phyloP scores from a whole-genome alignment of 2,329 filamentous ascomycete genomes.

The Lachnellula suecica region DNA sequence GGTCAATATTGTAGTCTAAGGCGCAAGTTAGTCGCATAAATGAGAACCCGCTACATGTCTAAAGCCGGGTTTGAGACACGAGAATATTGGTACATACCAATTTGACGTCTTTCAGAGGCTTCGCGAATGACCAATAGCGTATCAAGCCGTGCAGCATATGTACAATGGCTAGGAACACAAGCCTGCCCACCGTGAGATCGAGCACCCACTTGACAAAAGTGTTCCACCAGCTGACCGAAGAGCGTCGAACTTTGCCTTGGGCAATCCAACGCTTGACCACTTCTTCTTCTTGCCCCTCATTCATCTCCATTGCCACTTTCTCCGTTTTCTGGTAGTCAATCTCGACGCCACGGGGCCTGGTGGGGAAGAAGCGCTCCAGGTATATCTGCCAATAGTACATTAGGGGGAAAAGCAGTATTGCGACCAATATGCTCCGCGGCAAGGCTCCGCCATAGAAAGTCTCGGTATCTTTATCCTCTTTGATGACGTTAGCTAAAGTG shows the following conservation, averaged over 20 bases:
- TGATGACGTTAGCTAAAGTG: no score
- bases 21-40: neutral
- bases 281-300: conserved; percentile 3
- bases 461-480: neutral
- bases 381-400: conserved; percentile 5
- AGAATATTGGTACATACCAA: neutral
- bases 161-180: neutral
- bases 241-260: conserved; percentile 1
- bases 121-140: neutral
- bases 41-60: neutral
- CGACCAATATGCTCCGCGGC: conserved; percentile 2
- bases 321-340: conserved; percentile 1
- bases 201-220: conserved; percentile 7
- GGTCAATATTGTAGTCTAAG: neutral
- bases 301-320: neutral
- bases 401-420: neutral
- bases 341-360: neutral
- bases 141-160: neutral
- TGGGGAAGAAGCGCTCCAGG: conserved; percentile 4
- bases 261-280: conserved; percentile 8
- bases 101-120: neutral
- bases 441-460: neutral
- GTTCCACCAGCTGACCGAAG: conserved; percentile 3
- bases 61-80: neutral
- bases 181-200: neutral